Evolutionary conservation across 768 basidiomycete species (phyloP), one percentile per base, ranked within the genome.

Genomic region (Clavaria fumosa): DNA sequence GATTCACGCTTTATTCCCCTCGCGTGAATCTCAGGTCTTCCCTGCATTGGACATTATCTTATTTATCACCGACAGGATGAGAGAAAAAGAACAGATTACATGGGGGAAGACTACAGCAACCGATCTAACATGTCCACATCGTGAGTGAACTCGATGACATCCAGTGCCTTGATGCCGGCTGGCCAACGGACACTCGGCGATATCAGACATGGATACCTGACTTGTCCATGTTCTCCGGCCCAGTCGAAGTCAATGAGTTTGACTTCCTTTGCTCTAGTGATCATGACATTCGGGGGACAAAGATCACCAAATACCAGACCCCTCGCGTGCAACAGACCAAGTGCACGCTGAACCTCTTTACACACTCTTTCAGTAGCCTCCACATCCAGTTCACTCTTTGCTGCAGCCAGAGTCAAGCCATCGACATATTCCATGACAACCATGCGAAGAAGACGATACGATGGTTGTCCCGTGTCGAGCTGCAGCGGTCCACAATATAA

Each of bases 211-310:
- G 26, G 26, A 28, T 28, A 28, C 14, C 26, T 9, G 14, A 28
- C 26, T 14, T 28, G 26, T 28, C 26, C 26, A 14, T 9, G 9
- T 9, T 28, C 26, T 9, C 62, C 61, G 23, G 54, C 47, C 62
- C 59, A 61, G 42, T 61, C 53, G 37, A 62, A 63, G 44, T 62
- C 61, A 21, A 64, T 52, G 6, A 63, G 36, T 35, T 55, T 49
- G 30, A 54, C 43, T 22, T 45, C 38, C 7, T 37, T 41, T 21
- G 40, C 32, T 7, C 31, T 36, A 5, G 42, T 43, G 31, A 57
- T 39, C 14, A 66, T 40, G 20, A 64, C 42, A 38, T 64, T 64
- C 2, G 44, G 51, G 5, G 1, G 2, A 5, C 58, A 57, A 12
- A 66, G 45, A 35, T 65, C 56, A 3, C 63, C 63, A 41, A 53